phyloP scores from a whole-genome alignment of 1,284 basidiomycete species.

The Heterobasidion occidentale region DNA sequence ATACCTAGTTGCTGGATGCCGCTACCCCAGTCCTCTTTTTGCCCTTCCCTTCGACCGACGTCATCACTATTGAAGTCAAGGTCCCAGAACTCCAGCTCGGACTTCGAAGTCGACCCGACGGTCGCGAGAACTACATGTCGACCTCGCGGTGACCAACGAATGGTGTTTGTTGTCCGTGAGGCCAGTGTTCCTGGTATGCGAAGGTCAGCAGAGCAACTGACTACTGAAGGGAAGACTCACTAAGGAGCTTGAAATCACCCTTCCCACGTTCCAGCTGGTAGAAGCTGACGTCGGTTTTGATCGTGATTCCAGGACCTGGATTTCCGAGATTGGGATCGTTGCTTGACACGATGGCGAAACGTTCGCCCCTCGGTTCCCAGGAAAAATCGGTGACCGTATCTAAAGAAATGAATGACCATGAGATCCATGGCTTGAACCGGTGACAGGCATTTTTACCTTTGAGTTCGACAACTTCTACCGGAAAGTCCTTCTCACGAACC shows the following conservation, averaged over 20 bases:
- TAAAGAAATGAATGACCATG: conserved; percentile 21
- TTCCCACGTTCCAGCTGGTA: conserved; percentile 92
- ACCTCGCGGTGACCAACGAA: conserved; percentile 96
- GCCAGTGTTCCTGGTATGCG: conserved; percentile 63
- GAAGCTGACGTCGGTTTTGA: conserved; percentile 97
- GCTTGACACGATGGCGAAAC: conserved; percentile 94
- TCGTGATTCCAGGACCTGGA: conserved; percentile 81
- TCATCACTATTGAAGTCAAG: conserved; percentile 87
- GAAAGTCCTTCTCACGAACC: conserved; percentile 95
- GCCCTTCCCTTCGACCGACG: conserved; percentile 49
- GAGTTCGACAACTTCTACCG: conserved; percentile 81
- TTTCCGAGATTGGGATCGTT: conserved; percentile 92
- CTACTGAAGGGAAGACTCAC: conserved; percentile 31
- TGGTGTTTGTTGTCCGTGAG: conserved; percentile 87
- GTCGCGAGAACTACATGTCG: conserved; percentile 95
- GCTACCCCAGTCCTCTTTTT: conserved; percentile 76
- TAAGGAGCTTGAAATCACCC: conserved; percentile 91
- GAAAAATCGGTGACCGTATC: conserved; percentile 96
- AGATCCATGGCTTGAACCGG: not conserved
- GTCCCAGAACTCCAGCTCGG: conserved; percentile 99
- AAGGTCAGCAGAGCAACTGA: not conserved
- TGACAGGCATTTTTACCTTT: conserved; percentile 8
- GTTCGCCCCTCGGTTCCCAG: conserved; percentile 96
- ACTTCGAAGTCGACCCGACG: conserved; percentile 92
- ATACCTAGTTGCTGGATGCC: conserved; percentile 83